A percentile compares a stretch with the other conserved stretches of the same genome.
Evolutionary conservation across 1,284 basidiomycete species (phyloP).

Genomic region (Ganoderma sp.): DNA sequence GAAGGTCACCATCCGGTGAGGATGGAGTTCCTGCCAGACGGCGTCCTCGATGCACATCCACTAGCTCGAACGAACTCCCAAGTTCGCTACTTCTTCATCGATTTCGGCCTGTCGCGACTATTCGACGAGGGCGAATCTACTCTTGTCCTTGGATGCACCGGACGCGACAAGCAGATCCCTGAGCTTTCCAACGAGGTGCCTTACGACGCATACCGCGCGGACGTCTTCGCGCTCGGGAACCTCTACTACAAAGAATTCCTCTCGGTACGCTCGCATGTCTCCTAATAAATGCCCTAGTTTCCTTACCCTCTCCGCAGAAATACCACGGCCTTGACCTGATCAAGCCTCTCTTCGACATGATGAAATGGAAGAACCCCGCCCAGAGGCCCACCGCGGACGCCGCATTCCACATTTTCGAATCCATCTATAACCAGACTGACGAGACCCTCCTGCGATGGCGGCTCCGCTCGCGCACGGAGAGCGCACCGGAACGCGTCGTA

Average conservation of each 20-base stretch:
- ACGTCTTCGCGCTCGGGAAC: conserved; percentile 39
- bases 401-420: not conserved
- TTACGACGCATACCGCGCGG: conserved; percentile 40
- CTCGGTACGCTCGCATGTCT: conserved; percentile 8
- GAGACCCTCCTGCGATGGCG: not conserved
- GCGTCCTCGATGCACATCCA: not conserved
- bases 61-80: conserved; percentile 12
- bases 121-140: conserved; percentile 23
- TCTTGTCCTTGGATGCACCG: conserved; percentile 24
- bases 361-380: conserved; percentile 15
- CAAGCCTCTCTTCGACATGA: conserved; percentile 16
- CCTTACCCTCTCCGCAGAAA: conserved; percentile 15
- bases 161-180: conserved; percentile 37
- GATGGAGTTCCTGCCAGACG: not conserved
- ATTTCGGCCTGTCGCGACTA: conserved; percentile 35
- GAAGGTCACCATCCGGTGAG: not conserved
- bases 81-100: conserved; percentile 39
- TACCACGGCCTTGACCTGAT: conserved; percentile 23
- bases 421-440: not conserved
- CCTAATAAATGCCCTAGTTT: not conserved
- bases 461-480: not conserved
- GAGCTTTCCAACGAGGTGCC: conserved; percentile 37
- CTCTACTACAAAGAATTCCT: conserved; percentile 27
- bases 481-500: not conserved
- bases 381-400: conserved; percentile 14